Base-by-base conservation (phyloP, 306 rosid genomes). In the Pterocarpus macrocarpus region DNA sequence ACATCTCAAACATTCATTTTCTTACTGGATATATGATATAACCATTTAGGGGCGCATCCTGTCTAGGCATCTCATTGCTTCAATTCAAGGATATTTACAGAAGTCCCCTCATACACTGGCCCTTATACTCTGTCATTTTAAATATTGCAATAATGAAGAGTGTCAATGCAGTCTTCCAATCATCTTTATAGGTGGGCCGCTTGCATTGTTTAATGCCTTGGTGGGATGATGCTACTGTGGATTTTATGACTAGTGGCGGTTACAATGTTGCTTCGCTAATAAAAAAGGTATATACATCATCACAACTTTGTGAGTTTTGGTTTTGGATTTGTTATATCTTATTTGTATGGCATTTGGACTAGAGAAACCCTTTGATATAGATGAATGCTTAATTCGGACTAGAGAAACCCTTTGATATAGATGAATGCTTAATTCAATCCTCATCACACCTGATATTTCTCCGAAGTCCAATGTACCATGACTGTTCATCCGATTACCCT, bases 171-270 rank as follows among this genome's bases (percentile, higher is more conserved):
- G 36, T 64, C 59, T 80, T 78, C 71, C 16, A 77, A 56, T 71
- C 59, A 57, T 80, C 38, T 82, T 79, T 65, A 53, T 80, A 91
- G 97, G 86, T 89, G 12, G 94, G 94, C 32, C 97, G 98, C 74
- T 87, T 91, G 90, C 98, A 95, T 84, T 93, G 98, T 82, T 80
- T 86, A 76, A 41, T 89, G 52, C 98, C 99, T 44, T 93, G 96
- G 96, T 91, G 97, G 97, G 91, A 90, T 78, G 96, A 95, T 85
- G 94, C 94, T 58, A 81, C 93, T 5, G 97, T 91, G 63, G 90
- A 85, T 85, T 95, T 95, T 77, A 91, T 91, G 98, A 84, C 85
- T 35, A 91, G 93, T 80, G 98, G 98, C 32, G 97, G 97, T 67
- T 95, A 95, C 73, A 87, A 85, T 61, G 93, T 93, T 73, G 44